phyloP scores from a whole-genome alignment of 2,329 filamentous ascomycete species.

The Huntiella abstrusa region DNA sequence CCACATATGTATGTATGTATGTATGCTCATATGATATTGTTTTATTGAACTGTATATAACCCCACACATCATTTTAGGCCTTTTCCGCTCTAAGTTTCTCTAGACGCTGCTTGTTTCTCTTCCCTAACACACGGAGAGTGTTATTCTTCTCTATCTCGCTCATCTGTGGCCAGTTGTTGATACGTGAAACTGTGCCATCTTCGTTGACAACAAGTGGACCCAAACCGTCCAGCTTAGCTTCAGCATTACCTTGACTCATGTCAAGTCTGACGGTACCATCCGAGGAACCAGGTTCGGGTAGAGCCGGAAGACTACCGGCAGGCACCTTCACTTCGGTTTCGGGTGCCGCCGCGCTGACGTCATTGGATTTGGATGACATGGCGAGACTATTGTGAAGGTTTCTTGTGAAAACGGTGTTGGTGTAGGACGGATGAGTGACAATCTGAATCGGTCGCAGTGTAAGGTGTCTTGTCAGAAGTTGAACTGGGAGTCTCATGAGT shows the following conservation, averaged over 20 bases:
- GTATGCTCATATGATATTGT: too few relatives aligned
- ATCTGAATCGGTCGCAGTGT: too few relatives aligned
- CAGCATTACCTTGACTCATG: constrained; percentile 17
- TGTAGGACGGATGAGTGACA: too few relatives aligned
- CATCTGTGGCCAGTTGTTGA: constrained; percentile 58
- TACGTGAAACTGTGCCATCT: constrained; percentile 52
- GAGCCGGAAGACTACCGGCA: constrained; percentile 2
- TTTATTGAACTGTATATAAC: too few relatives aligned
- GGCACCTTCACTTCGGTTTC: background rate
- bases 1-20: too few relatives aligned
- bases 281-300: constrained; percentile 9
- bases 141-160: constrained; percentile 46
- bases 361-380: too few relatives aligned
- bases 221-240: constrained; percentile 44
- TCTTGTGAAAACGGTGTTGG: too few relatives aligned
- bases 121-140: constrained; percentile 46
- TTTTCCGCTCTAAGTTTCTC: constrained; percentile 25
- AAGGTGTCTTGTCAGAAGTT: too few relatives aligned
- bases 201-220: constrained; percentile 57
- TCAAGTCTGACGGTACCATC: constrained; percentile 16
- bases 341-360: background rate
- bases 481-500: background rate
- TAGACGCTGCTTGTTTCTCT: constrained; percentile 46
- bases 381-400: too few relatives aligned
- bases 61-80: background rate